A percentile compares a stretch with the other conserved stretches of the same genome.
Conservation (phyloP, 129 eudicot species). For the Kitagawia praeruptora region DNA sequence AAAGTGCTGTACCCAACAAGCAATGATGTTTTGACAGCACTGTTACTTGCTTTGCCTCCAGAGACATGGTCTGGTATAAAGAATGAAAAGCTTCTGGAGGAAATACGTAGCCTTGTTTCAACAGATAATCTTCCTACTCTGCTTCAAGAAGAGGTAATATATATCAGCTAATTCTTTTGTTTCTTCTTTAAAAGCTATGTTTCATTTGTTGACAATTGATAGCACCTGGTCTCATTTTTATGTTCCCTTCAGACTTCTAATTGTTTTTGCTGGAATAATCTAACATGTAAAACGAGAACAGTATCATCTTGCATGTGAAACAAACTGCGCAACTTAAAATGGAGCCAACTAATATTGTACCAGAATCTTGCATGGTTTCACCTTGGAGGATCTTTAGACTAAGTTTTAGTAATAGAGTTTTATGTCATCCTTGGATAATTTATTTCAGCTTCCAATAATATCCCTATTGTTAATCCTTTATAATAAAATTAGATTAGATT, state of each 20-base stretch:
- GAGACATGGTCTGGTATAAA: constrained; percentile 87
- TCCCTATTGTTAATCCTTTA: not conserved
- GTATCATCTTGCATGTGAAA: not conserved
- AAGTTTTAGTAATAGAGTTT: not conserved
- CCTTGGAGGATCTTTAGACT: not conserved
- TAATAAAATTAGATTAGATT: not conserved
- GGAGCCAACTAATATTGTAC: not conserved
- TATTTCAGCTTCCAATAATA: not conserved
- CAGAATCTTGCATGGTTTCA: not conserved
- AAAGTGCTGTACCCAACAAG: constrained; percentile 58
- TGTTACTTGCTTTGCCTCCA: constrained; percentile 75
- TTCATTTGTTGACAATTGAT: constrained; percentile 6
- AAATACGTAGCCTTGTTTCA: constrained; percentile 43
- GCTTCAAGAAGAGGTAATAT: constrained; percentile 89
- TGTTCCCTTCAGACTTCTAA: not conserved
- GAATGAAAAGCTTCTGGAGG: constrained; percentile 51
- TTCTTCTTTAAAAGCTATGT: not conserved
- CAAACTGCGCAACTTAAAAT: not conserved
- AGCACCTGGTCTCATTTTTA: not conserved
- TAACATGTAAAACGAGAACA: not conserved
- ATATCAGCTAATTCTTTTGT: not conserved
- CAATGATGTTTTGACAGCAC: constrained; percentile 72
- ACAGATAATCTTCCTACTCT: constrained; percentile 51
- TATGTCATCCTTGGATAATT: not conserved
- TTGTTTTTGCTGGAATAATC: not conserved